Evolutionary conservation across 1,284 basidiomycete genomes (phyloP), one percentile per base, ranked within the genome.

Genomic region (Papiliotrema fonsecae): DNA sequence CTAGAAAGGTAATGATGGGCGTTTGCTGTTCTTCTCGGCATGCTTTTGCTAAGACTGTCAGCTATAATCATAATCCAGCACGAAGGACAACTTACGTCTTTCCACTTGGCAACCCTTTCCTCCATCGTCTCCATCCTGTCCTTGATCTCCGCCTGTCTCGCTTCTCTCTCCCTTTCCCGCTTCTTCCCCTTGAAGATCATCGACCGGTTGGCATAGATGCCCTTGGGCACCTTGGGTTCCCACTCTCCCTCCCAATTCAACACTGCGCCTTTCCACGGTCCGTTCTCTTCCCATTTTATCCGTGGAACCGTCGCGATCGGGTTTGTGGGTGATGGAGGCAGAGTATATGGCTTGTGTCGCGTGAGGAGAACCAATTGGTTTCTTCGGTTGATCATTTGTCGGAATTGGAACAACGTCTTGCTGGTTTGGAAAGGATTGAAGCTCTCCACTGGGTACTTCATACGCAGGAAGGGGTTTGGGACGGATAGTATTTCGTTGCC

Each of bases 51-150:
- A 31, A 31, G 42, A 13, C 16, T 14, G 46, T 50, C 34, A 52
- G 40, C 41, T n/a, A n/a, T n/a, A n/a, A n/a, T n/a, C n/a, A n/a
- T n/a, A n/a, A n/a, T n/a, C n/a, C n/a, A n/a, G n/a, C n/a, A n/a
- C n/a, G n/a, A n/a, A n/a, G 4, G 40, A n/a, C 24, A 6, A 62
- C 69, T 55, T 50, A 69, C 70, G 62, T 64, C 57, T 49, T 57
- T 64, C 70, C 70, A 73, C 4, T 62, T 63, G n/a, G 39, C 58
- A 48, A 73, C 62, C 40, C 70, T 52, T 59, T 69, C 64, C 30
- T 64, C 67, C 71, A 73, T 73, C 0, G 61, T 58, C 18, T 52
- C 60, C 56, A 73, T 44, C 41, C 70, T 57, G 19, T 58, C 58
- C 45, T 58, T 47, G 22, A 61, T 60, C 50, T 70, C 67, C 40